Percentiles rank a stretch among this genome's conserved stretches.
Conservation (phyloP, 2,329 filamentous ascomycete species). For the Epichloe gansuensis region DNA sequence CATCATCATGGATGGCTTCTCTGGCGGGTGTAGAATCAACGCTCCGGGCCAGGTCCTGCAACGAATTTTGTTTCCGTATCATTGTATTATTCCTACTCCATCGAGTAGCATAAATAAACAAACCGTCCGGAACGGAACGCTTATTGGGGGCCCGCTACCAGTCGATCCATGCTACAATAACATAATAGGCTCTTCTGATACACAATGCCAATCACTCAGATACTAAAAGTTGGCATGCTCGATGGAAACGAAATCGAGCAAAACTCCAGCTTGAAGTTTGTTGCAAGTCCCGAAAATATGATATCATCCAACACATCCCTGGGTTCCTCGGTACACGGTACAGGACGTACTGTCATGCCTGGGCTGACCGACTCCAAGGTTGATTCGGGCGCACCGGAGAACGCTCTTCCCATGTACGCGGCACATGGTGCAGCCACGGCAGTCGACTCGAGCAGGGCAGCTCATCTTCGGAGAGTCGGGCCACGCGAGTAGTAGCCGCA, state of each 20-base stretch:
- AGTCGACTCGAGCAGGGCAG: conserved; percentile 7
- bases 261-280: neutral
- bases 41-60: too few species aligned
- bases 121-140: too few species aligned
- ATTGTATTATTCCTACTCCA: too few species aligned
- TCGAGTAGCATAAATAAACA: too few species aligned
- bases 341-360: conserved; percentile 7
- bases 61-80: too few species aligned
- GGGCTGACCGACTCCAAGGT: conserved; percentile 10
- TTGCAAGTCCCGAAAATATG: conserved; percentile 7
- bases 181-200: neutral
- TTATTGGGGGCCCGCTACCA: too few species aligned
- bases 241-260: neutral
- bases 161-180: too few species aligned
- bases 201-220: neutral
- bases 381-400: neutral
- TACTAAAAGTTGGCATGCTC: conserved; percentile 1
- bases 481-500: conserved; percentile 1
- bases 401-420: neutral
- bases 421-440: conserved; percentile 8
- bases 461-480: conserved; percentile 4
- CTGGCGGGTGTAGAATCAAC: too few species aligned
- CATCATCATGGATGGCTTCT: too few species aligned
- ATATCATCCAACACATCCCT: neutral
- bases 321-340: conserved; percentile 23